phyloP scores from a whole-genome alignment of 208 protist genomes.

The Herpetomonas samuelpessoai region DNA sequence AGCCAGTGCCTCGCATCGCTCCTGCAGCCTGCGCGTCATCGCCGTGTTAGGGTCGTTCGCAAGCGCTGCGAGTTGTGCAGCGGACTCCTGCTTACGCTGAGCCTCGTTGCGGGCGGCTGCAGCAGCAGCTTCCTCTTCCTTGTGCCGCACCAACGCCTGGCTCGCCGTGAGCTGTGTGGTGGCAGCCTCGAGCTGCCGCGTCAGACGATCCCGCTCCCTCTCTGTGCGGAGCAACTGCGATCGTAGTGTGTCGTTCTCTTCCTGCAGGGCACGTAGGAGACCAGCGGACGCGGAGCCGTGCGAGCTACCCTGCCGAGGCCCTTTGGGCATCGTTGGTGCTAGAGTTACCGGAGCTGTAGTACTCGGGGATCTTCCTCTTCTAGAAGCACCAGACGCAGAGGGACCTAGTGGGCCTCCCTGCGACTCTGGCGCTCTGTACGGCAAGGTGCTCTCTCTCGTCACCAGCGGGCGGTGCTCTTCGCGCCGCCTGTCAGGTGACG shows the following conservation, averaged over 20 bases:
- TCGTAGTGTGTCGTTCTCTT: constrained; percentile 59
- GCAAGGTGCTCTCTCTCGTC: no score
- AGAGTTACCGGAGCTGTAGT: no score
- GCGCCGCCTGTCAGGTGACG: no score
- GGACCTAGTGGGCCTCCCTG: no score
- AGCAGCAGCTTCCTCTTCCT: constrained; percentile 5
- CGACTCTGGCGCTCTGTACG: no score
- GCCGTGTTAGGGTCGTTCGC: constrained; percentile 11
- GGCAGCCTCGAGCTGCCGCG: constrained; percentile 22
- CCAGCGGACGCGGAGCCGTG: no score
- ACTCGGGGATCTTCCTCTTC: no score
- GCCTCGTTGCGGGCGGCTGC: neutral
- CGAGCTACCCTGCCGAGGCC: no score
- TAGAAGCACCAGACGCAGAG: no score
- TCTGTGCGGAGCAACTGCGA: constrained; percentile 38
- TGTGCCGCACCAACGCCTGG: constrained; percentile 12
- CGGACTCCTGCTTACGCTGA: constrained; percentile 11
- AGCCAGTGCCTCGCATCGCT: constrained; percentile 49
- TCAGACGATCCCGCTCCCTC: constrained; percentile 18
- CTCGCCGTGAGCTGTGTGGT: constrained; percentile 10
- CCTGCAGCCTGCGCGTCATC: constrained; percentile 16
- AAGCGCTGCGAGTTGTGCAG: no score
- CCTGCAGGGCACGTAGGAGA: constrained; percentile 36
- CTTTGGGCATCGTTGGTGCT: no score
- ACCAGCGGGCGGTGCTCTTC: no score